Evolutionary conservation across 306 rosid genomes (phyloP).

Genomic region (Prinsepia uniflora): DNA sequence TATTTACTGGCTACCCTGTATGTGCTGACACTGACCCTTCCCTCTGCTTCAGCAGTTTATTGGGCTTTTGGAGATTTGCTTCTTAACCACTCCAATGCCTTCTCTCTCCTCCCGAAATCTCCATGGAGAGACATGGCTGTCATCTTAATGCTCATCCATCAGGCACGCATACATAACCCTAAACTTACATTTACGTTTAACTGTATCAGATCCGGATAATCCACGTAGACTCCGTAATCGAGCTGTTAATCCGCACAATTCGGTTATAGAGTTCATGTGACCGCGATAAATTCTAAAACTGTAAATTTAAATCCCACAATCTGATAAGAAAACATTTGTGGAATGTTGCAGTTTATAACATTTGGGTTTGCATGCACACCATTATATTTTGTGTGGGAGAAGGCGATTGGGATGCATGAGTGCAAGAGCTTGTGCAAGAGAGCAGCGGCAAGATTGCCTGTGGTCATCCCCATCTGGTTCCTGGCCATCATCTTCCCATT

Average conservation of each 20-base stretch:
- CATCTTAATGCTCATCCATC: conserved; percentile 90
- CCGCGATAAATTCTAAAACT: no score
- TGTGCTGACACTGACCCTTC: conserved; percentile 92
- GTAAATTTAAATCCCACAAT: not conserved
- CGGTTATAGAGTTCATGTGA: no score
- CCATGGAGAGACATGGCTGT: conserved; percentile 89
- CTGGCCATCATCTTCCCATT: conserved; percentile 91
- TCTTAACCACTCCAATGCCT: conserved; percentile 94
- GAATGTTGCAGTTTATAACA: conserved; percentile 68
- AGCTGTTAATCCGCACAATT: no score
- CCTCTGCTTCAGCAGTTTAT: conserved; percentile 85
- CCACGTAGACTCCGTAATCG: no score
- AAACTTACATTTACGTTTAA: no score
- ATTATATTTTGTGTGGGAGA: conserved; percentile 90
- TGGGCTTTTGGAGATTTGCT: conserved; percentile 99
- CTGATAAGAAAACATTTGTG: not conserved
- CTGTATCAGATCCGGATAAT: no score
- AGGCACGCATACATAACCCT: conserved; percentile 32
- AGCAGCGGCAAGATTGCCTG: conserved; percentile 87
- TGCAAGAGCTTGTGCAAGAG: conserved; percentile 94
- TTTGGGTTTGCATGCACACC: conserved; percentile 99
- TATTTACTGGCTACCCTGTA: conserved; percentile 76
- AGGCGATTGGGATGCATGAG: conserved; percentile 78
- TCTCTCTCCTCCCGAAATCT: conserved; percentile 83
- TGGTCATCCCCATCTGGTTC: conserved; percentile 94